phyloP scores from a whole-genome alignment of 2,329 filamentous ascomycete species.

The Xylariales sp. region DNA sequence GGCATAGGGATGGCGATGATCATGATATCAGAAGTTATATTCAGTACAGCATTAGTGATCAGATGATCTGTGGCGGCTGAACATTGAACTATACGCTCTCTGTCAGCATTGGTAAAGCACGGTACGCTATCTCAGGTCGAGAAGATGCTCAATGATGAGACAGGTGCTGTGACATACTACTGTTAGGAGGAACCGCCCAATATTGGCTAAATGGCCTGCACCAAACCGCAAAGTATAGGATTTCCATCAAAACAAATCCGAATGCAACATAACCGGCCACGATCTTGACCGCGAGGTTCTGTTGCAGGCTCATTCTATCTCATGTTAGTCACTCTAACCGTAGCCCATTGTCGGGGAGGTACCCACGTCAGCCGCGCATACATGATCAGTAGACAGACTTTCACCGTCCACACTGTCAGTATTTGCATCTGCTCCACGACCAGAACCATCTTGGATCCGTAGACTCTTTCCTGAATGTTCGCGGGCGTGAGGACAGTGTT shows the following conservation, averaged over 20 bases:
- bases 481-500: slow-evolving; percentile 35
- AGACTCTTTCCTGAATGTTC: slow-evolving; percentile 35
- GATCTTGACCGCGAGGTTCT: slow-evolving; percentile 39
- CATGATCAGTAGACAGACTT: slow-evolving; percentile 52
- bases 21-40: slow-evolving; percentile 55
- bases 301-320: slow-evolving; percentile 6
- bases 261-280: slow-evolving; percentile 37
- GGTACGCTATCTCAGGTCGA: neutral
- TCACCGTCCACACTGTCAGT: slow-evolving; percentile 53
- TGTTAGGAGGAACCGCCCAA: slow-evolving; percentile 51
- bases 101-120: neutral
- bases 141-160: neutral
- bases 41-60: slow-evolving; percentile 54
- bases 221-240: slow-evolving; percentile 46
- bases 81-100: slow-evolving; percentile 49
- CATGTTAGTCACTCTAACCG: neutral
- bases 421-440: slow-evolving; percentile 60
- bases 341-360: neutral
- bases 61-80: slow-evolving; percentile 53
- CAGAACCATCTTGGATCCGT: slow-evolving; percentile 58
- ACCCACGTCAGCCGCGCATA: slow-evolving; percentile 49
- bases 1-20: slow-evolving; percentile 56
- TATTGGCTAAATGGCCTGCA: slow-evolving; percentile 53
- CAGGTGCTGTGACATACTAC: slow-evolving; percentile 30
- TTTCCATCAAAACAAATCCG: slow-evolving; percentile 46